Base-by-base conservation (phyloP, 192 early-diverging fungal genomes). In the Rhizoclosmatium sp. region DNA sequence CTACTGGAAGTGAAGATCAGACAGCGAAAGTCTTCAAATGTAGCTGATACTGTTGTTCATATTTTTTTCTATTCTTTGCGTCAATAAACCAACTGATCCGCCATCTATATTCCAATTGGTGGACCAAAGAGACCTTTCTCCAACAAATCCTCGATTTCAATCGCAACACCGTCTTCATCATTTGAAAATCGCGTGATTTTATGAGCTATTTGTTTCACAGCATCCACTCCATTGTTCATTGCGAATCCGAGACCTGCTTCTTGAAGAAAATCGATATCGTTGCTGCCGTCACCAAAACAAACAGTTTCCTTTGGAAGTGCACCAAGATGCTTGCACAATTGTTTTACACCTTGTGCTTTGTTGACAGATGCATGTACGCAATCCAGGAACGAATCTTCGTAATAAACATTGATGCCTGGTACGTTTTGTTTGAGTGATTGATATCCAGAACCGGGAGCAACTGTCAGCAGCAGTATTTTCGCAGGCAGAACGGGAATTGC, bases 1-100 rank as follows among this genome's bases (percentile, higher is more conserved):
- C 93, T 7, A 96, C 95, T 3, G 96, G 95, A 2, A 92, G 91
- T 45, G 94, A 96, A 41, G 94, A 97, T 81, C 88, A 91, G 47
- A 82, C 84, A n/a, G 88, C 94, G 10, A 92, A 90, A 71, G 82
- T 96, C 4, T 96, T 95, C 94, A 64, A 31, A 14, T 76, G 74
- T 65, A 23, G 10, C 23, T 21, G 41, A 65, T 19, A 14, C 10
- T 9, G 54, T 14, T n/a, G 54, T 56, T 9, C 19, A n/a, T 9
- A 14, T 9, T 9, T 56, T 1, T 56, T 62, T 62, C 39, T 19
- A 19, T 62, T 9, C 21, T 0, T 62, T 62, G 9, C 21, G 60
- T 23, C 9, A 54, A 54, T 54, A 54, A 54, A 54, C 16, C 51
- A 54, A 16, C 0, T 7, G 51, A 16, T 54, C 16, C 9, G 0